Conservation (phyloP, 108 stramenopile genomes). For the Discostella stelligeroides region DNA sequence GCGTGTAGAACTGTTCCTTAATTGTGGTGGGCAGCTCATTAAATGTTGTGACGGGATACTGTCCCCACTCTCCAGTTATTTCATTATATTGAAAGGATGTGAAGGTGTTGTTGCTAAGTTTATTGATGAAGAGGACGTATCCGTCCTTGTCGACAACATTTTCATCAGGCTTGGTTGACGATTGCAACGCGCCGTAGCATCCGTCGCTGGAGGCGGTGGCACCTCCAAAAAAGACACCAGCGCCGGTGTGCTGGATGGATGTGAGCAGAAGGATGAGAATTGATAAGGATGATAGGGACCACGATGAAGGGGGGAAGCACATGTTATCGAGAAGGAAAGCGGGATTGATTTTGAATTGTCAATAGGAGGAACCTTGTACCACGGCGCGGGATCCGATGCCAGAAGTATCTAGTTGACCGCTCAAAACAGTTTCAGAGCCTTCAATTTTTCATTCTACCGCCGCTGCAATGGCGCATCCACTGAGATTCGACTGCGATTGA, state of each 20-base stretch:
- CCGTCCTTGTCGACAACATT: slow-evolving; percentile 15
- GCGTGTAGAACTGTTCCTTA: slow-evolving; percentile 15
- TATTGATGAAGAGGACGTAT: slow-evolving; percentile 39
- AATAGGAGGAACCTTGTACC: too few relatives aligned
- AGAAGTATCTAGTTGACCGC: too few relatives aligned
- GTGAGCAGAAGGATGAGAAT: not conserved
- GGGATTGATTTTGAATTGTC: too few relatives aligned
- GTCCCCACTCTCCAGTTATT: not conserved
- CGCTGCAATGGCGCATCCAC: too few relatives aligned
- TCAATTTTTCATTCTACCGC: too few relatives aligned
- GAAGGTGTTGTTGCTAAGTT: slow-evolving; percentile 16
- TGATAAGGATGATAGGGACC: not conserved
- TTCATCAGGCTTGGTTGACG: slow-evolving; percentile 9
- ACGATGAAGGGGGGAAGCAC: not conserved
- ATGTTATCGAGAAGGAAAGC: too few relatives aligned
- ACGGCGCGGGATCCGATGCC: too few relatives aligned
- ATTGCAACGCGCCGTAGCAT: slow-evolving; percentile 25
- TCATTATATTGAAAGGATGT: slow-evolving; percentile 20
- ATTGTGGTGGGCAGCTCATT: not conserved
- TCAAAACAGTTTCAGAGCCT: too few relatives aligned
- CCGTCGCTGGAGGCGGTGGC: slow-evolving; percentile 21
- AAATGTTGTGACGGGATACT: slow-evolving; percentile 24
- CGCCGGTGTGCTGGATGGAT: not conserved
- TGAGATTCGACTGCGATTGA: too few relatives aligned
- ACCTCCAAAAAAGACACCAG: slow-evolving; percentile 23